Percentiles rank a stretch among this genome's conserved stretches.
phyloP scores from a whole-genome alignment of 768 basidiomycete genomes.

The Tylopilus subfusipes region DNA sequence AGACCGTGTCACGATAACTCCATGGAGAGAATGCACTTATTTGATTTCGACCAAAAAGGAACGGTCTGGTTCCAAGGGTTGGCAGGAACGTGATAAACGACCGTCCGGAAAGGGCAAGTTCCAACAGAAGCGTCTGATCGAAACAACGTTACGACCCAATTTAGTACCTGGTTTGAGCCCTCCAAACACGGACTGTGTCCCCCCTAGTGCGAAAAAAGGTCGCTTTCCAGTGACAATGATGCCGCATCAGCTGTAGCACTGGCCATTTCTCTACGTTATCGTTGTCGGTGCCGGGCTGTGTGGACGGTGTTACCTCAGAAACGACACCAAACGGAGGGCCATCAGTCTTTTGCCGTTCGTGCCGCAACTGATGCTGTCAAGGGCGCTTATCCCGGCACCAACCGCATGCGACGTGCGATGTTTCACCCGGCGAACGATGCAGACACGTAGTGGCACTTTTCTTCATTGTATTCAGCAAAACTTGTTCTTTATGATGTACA shows the following conservation, averaged over 20 bases:
- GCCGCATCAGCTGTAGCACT: neutral
- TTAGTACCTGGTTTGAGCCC: constrained; percentile 19
- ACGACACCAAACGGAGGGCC: neutral
- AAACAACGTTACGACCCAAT: neutral
- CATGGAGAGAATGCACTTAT: constrained; percentile 1
- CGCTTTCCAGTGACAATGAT: constrained; percentile 8
- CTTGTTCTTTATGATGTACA: constrained; percentile 33
- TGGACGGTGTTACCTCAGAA: constrained; percentile 5
- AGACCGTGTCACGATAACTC: constrained; percentile 16
- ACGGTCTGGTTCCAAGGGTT: constrained; percentile 4
- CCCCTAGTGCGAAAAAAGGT: neutral
- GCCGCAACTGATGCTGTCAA: neutral
- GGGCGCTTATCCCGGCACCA: neutral
- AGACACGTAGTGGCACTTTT: neutral
- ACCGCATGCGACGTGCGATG: neutral
- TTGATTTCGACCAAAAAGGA: constrained; percentile 4
- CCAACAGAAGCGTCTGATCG: constrained; percentile 32
- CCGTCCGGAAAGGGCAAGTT: constrained; percentile 19
- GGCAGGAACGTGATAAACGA: no score
- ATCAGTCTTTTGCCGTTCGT: neutral
- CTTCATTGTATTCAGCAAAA: constrained; percentile 26
- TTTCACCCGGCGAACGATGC: neutral
- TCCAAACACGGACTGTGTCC: constrained; percentile 16
- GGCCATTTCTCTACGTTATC: neutral
- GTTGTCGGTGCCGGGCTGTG: constrained; percentile 20